These are phyloP conservation scores for Heterobasidion annosum DNA, from an alignment of 1,284 basidiomycete species.

Conservation along the genomic window DNA sequence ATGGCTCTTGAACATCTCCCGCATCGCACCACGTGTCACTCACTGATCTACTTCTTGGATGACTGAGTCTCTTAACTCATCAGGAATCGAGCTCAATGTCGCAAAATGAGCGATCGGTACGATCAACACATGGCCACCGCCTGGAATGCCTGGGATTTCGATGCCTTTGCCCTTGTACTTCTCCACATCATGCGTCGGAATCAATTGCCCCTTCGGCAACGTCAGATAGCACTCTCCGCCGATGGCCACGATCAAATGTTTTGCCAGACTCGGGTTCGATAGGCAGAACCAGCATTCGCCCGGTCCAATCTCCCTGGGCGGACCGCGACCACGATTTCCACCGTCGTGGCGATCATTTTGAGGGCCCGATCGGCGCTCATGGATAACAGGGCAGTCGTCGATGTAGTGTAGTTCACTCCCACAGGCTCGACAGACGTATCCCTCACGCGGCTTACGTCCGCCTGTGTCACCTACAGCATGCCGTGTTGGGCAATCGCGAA, in stretches of 20 bases:
- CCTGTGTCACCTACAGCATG: conserved; percentile 70
- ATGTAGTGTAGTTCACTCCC: conserved; percentile 78
- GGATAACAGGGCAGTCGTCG: conserved; percentile 75
- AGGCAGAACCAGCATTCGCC: conserved; percentile 95
- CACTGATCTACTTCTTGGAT: conserved; percentile 72
- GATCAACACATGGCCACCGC: conserved; percentile 89
- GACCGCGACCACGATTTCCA: conserved; percentile 39
- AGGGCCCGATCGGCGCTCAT: conserved; percentile 23
- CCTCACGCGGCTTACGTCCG: conserved; percentile 69
- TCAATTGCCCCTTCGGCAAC: conserved; percentile 86
- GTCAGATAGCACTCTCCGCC: conserved; percentile 90
- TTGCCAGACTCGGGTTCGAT: conserved; percentile 85
- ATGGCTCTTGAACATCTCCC: not conserved
- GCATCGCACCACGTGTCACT: conserved; percentile 9
- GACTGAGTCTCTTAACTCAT: conserved; percentile 69
- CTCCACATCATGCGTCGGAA: conserved; percentile 60
- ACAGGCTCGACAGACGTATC: conserved; percentile 84
- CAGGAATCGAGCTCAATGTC: conserved; percentile 54
- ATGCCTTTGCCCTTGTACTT: conserved; percentile 24
- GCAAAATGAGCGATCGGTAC: conserved; percentile 73
- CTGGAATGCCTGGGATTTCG: conserved; percentile 54
- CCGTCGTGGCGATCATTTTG: conserved; percentile 28
- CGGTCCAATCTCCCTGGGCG: conserved; percentile 72
- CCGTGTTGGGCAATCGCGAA: conserved; percentile 80
- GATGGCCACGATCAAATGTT: conserved; percentile 91